These are phyloP conservation scores for Diophrys sp. DNA, from an alignment of 73 alveolate genomes.

Conservation along the genomic window DNA sequence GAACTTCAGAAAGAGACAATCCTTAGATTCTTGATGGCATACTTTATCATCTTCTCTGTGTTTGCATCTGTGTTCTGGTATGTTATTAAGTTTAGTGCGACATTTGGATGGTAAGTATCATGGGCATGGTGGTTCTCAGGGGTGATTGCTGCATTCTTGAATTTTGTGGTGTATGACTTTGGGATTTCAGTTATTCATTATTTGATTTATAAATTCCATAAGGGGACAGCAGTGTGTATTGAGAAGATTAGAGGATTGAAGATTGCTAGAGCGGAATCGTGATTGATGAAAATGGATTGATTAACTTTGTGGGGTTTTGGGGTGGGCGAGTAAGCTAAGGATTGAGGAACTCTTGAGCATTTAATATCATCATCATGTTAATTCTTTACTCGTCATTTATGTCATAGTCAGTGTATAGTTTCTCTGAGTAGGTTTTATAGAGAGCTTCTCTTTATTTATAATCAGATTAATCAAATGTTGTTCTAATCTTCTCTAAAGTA, in stretches of 20 bases:
- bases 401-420: no score
- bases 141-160: conserved; percentile 39
- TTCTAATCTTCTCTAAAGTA: neutral
- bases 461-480: neutral
- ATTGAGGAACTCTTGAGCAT: no score
- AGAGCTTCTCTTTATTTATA: neutral
- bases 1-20: conserved; percentile 48
- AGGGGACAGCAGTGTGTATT: neutral
- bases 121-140: conserved; percentile 69
- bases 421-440: no score
- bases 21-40: conserved; percentile 51
- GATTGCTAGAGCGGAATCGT: neutral
- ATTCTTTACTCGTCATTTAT: no score
- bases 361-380: no score
- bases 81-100: conserved; percentile 45
- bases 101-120: conserved; percentile 52
- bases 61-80: conserved; percentile 47
- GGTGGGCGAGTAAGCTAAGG: no score
- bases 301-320: no score
- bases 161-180: conserved; percentile 35
- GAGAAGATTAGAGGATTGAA: neutral
- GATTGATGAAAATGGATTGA: neutral
- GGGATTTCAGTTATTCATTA: neutral
- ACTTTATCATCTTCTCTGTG: conserved; percentile 33
- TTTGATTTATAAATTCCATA: neutral